Evolutionary conservation across 2,329 filamentous ascomycete genomes (phyloP).

Genomic region (Colletotrichum acutatum): DNA sequence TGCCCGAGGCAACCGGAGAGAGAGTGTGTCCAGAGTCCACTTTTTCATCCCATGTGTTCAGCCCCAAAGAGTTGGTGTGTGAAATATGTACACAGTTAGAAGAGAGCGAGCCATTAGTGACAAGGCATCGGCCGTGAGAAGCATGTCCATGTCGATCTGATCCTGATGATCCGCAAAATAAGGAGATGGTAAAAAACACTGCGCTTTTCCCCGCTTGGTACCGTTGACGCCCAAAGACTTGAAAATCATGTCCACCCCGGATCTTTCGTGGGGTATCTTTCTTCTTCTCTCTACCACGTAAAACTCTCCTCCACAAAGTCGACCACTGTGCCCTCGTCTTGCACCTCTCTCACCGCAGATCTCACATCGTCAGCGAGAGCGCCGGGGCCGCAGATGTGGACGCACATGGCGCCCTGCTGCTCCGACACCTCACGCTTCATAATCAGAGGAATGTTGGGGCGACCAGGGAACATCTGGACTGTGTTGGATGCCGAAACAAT

Average conservation of each 20-base stretch:
- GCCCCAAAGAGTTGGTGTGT: constrained; percentile 19
- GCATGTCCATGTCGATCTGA: constrained; percentile 12
- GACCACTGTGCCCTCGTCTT: constrained; percentile 70
- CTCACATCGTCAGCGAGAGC: constrained; percentile 81
- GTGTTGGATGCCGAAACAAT: constrained; percentile 80
- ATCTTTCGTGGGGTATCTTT: constrained; percentile 2
- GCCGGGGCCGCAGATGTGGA: constrained; percentile 83
- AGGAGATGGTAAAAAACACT: neutral
- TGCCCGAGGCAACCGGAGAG: neutral
- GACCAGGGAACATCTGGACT: constrained; percentile 91
- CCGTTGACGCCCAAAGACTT: constrained; percentile 34
- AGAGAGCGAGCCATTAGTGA: constrained; percentile 27
- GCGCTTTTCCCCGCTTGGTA: constrained; percentile 30
- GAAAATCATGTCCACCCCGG: constrained; percentile 7
- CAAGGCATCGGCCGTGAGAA: constrained; percentile 26
- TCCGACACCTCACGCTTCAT: constrained; percentile 83
- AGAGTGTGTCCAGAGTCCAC: neutral
- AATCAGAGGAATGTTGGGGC: constrained; percentile 84
- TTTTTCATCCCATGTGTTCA: neutral
- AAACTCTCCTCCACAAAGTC: constrained; percentile 85
- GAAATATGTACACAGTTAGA: constrained; percentile 35
- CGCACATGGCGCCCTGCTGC: constrained; percentile 88
- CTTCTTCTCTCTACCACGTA: constrained; percentile 60
- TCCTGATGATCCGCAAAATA: constrained; percentile 5
- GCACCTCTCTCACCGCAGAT: constrained; percentile 71